Percentiles rank a stretch among this genome's conserved stretches.
These are phyloP conservation scores for Polyporus tsugae DNA, from an alignment of 1,284 basidiomycete species.

Conservation along the genomic window DNA sequence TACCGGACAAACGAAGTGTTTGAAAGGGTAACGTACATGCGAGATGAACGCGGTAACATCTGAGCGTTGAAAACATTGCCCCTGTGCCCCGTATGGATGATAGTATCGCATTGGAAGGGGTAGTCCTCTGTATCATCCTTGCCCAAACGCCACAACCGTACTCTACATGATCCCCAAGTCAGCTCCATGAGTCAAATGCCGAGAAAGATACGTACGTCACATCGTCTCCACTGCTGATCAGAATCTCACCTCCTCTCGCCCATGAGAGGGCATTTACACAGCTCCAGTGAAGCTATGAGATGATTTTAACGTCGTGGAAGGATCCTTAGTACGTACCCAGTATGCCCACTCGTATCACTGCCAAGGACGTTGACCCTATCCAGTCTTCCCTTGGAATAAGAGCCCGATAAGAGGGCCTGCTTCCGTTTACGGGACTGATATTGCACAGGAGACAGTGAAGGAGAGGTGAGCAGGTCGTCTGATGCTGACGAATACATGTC, in stretches of 20 bases:
- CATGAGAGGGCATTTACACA: slow-evolving; percentile 91
- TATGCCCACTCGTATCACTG: slow-evolving; percentile 61
- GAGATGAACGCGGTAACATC: slow-evolving; percentile 79
- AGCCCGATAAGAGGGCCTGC: slow-evolving; percentile 23
- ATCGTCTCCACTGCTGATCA: slow-evolving; percentile 88
- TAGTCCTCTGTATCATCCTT: slow-evolving; percentile 48
- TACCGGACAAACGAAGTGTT: not conserved
- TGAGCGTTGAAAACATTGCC: slow-evolving; percentile 91
- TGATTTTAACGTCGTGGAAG: not conserved
- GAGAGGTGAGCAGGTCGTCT: slow-evolving; percentile 1
- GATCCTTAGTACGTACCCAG: slow-evolving; percentile 55
- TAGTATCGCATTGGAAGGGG: slow-evolving; percentile 69
- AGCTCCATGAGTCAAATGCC: slow-evolving; percentile 2
- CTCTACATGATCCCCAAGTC: slow-evolving; percentile 43
- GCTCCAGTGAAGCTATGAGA: slow-evolving; percentile 43
- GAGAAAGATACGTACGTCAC: slow-evolving; percentile 64
- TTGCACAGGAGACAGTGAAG: slow-evolving; percentile 13
- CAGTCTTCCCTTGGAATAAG: slow-evolving; percentile 34
- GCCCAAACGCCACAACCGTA: slow-evolving; percentile 76
- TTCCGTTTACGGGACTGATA: slow-evolving; percentile 23
- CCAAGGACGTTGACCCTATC: slow-evolving; percentile 74
- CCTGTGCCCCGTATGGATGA: slow-evolving; percentile 82
- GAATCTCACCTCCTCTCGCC: slow-evolving; percentile 76
- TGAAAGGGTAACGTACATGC: slow-evolving; percentile 56
- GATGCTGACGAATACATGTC: slow-evolving; percentile 8